A percentile compares a stretch with the other conserved stretches of the same genome.
Evolutionary conservation across 2,329 filamentous ascomycete genomes (phyloP).

Genomic region (Graphilbum ipis-grandicollis): DNA sequence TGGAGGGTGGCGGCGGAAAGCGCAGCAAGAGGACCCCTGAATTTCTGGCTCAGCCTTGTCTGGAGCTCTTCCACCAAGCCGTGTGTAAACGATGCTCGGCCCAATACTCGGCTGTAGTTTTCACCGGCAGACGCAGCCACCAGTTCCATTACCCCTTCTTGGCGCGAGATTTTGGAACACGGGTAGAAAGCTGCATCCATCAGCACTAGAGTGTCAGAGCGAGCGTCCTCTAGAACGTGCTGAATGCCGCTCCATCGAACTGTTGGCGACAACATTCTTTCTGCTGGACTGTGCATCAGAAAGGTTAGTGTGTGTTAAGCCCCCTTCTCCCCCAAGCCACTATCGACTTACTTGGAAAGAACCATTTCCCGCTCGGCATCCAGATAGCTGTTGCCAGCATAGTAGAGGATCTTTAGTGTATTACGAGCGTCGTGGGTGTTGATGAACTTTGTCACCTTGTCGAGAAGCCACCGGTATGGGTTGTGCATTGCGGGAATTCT

Average conservation of each 20-base stretch:
- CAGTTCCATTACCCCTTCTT: slow-evolving; percentile 36
- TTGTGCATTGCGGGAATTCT: slow-evolving; percentile 28
- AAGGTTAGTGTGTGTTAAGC: no score
- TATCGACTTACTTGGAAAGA: slow-evolving; percentile 34
- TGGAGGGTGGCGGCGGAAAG: slow-evolving; percentile 29
- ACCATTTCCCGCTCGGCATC: slow-evolving; percentile 39
- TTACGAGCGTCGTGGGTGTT: slow-evolving; percentile 36
- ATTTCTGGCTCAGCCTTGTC: slow-evolving; percentile 25
- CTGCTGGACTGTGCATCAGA: neutral
- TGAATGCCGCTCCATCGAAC: slow-evolving; percentile 40
- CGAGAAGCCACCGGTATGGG: slow-evolving; percentile 35
- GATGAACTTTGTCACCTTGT: slow-evolving; percentile 33
- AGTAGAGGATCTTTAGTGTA: slow-evolving; percentile 40
- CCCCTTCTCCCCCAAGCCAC: no score
- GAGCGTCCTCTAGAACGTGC: slow-evolving; percentile 36
- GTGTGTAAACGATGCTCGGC: slow-evolving; percentile 33
- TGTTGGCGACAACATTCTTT: slow-evolving; percentile 16
- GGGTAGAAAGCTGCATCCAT: slow-evolving; percentile 43
- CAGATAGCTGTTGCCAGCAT: slow-evolving; percentile 35
- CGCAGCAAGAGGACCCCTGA: slow-evolving; percentile 26
- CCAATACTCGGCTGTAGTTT: slow-evolving; percentile 28
- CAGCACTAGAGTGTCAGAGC: slow-evolving; percentile 36
- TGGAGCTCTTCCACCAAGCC: slow-evolving; percentile 31
- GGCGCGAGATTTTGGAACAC: slow-evolving; percentile 31
- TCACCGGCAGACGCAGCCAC: slow-evolving; percentile 37